Evolutionary conservation across 495 filamentous ascomycete genomes (phyloP).

Genomic region (Pyronema domesticum): DNA sequence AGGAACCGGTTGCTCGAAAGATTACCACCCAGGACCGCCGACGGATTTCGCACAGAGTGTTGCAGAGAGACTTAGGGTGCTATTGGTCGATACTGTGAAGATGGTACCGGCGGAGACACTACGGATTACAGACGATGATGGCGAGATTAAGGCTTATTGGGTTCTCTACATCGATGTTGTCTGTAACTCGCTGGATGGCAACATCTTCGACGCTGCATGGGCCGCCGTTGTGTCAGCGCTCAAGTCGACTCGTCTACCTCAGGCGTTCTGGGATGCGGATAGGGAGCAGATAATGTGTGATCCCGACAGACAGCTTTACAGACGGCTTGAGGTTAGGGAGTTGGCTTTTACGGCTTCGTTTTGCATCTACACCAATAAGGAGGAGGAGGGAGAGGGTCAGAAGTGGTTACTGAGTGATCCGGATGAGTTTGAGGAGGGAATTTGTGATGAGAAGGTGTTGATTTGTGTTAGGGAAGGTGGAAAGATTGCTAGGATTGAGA

Average conservation of each 20-base stretch:
- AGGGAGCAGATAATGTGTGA: conserved; percentile 61
- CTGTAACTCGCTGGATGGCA: conserved; percentile 78
- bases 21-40: conserved; percentile 70
- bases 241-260: conserved; percentile 56
- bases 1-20: conserved; percentile 66
- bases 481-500: conserved; percentile 22
- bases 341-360: conserved; percentile 57
- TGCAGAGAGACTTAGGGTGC: conserved; percentile 52
- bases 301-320: conserved; percentile 32
- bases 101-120: conserved; percentile 32
- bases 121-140: conserved; percentile 31
- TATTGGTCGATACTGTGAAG: conserved; percentile 46
- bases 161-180: conserved; percentile 81
- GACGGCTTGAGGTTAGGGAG: conserved; percentile 34
- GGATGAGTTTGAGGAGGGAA: conserved; percentile 71
- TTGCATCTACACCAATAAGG: conserved; percentile 46
- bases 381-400: conserved; percentile 30
- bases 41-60: conserved; percentile 65
- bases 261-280: conserved; percentile 73
- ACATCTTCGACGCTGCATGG: conserved; percentile 82
- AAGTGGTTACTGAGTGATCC: conserved; percentile 72
- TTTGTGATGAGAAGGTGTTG: conserved; percentile 55
- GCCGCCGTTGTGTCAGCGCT: conserved; percentile 67
- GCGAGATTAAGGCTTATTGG: conserved; percentile 60
- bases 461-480: conserved; percentile 18